Evolutionary conservation across 2,329 filamentous ascomycete genomes (phyloP).

Genomic region (Teratosphaeria nubilosa): DNA sequence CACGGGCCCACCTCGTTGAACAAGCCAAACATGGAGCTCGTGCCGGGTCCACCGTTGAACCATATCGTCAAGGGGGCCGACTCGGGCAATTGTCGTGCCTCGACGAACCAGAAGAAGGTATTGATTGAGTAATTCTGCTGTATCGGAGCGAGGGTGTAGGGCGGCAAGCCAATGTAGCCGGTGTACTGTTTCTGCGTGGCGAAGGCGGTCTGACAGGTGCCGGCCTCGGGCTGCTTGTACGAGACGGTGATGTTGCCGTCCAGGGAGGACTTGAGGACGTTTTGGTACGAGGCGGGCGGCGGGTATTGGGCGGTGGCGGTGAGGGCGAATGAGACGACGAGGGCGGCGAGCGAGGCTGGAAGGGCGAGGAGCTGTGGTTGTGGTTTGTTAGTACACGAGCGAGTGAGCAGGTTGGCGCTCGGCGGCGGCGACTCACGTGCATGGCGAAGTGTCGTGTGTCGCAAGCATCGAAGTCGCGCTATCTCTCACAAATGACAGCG

Average conservation of each 20-base stretch:
- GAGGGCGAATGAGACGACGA: conserved; percentile 11
- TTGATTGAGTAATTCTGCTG: conserved; percentile 49
- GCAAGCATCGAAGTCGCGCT: background rate
- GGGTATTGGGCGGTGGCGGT: conserved; percentile 28
- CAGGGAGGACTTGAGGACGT: conserved; percentile 51
- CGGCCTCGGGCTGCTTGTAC: conserved; percentile 52
- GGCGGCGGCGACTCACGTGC: background rate
- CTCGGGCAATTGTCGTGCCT: conserved; percentile 42
- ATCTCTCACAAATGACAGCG: background rate
- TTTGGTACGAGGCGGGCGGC: conserved; percentile 32
- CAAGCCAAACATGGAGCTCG: conserved; percentile 48
- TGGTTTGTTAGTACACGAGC: conserved; percentile 1
- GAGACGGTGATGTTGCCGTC: conserved; percentile 55
- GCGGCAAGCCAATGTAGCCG: conserved; percentile 55
- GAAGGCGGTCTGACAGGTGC: conserved; percentile 57
- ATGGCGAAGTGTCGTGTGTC: background rate
- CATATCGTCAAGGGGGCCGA: conserved; percentile 51
- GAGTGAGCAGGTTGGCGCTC: background rate
- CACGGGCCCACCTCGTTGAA: conserved; percentile 39
- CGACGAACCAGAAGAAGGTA: conserved; percentile 58
- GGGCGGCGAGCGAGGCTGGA: conserved; percentile 18
- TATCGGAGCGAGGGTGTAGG: conserved; percentile 34
- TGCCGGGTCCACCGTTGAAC: conserved; percentile 52
- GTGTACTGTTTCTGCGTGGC: conserved; percentile 57
- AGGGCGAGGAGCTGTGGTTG: conserved; percentile 1